Evolutionary conservation across 1,284 basidiomycete genomes (phyloP), one percentile per base, ranked within the genome.

Genomic region (Xanthoconium separans): DNA sequence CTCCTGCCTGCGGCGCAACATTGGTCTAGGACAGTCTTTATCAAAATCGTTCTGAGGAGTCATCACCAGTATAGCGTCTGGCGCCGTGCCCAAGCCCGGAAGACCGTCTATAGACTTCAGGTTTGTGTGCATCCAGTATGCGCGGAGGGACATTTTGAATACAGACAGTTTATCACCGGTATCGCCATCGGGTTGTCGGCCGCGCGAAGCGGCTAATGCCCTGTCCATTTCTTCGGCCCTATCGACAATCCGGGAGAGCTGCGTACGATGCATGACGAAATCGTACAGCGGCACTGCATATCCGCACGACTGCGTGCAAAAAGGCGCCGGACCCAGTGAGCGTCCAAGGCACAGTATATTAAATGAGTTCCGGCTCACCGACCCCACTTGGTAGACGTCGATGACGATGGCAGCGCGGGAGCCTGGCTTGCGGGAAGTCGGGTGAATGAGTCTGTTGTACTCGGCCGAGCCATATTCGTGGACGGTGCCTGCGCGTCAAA

Each of bases 61-160:
- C 51, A 52, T 30, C 13, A 13, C 22, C 2, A 59, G 51, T 12
- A 64, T 39, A 8, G 60, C 54, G 1, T 60, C 65, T 9, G 67
- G 69, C 1, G 58, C 70, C 2, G 62, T 65, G 3, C 57, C 44
- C 13, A 79, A 47, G 0, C 70, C 77, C 1, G 76, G 70, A 0
- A 83, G 70, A 10, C 80, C 82, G 54, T 85, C 83, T 44, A 83
- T 65, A 55, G 80, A 82, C 29, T 61, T 65, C 43, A 51, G n/a
- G 60, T 83, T 84, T 45, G 70, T 58, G 11, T 52, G 44, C 20
- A 65, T 61, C 82, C 83, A 85, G 58, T 78, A 80, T 6, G 60
- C 57, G 55, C 70, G 75, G 46, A 82, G 57, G 8, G 77, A 75
- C 8, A 69, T 59, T n/a, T 68, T 59, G 1, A 70, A 47, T 8